Percentiles rank a stretch among this genome's conserved stretches.
These are phyloP conservation scores for Boletus rex-veris DNA, from an alignment of 768 basidiomycete species.

Conservation along the genomic window DNA sequence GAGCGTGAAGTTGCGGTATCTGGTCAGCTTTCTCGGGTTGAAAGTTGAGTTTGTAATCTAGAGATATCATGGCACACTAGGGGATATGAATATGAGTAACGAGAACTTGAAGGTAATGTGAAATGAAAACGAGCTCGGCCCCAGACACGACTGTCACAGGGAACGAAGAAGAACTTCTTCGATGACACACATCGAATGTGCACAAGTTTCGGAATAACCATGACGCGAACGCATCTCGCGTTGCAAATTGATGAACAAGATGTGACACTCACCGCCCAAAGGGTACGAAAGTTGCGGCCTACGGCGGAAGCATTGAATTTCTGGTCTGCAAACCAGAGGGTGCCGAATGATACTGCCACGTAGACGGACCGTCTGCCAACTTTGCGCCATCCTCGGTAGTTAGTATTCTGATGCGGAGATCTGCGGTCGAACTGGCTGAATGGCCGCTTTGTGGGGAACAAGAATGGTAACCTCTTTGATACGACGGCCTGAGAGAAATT, in stretches of 20 bases:
- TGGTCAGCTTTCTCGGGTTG: slow-evolving; percentile 62
- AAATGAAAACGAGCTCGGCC: not conserved
- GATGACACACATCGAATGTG: too few relatives aligned
- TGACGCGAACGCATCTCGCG: not conserved
- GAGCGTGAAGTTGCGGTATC: slow-evolving; percentile 79
- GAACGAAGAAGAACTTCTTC: too few relatives aligned
- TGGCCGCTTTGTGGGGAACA: not conserved
- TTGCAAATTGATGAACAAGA: not conserved
- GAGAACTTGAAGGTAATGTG: not conserved
- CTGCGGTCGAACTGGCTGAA: not conserved
- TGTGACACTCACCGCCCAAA: slow-evolving; percentile 44
- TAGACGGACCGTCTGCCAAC: slow-evolving; percentile 24
- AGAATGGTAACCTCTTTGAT: not conserved
- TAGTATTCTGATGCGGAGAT: not conserved
- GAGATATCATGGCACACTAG: slow-evolving; percentile 65
- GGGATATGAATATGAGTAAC: not conserved
- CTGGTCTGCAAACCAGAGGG: slow-evolving; percentile 39
- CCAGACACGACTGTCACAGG: not conserved
- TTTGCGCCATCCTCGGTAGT: slow-evolving; percentile 8
- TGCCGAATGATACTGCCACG: slow-evolving; percentile 25
- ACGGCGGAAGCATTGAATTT: slow-evolving; percentile 49
- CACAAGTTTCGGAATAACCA: too few relatives aligned
- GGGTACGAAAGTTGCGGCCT: slow-evolving; percentile 44
- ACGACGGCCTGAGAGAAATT: not conserved
- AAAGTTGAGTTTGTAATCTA: slow-evolving; percentile 90